Conservation (phyloP, 2,329 filamentous ascomycete species). For the Fusarium tjaetaba region DNA sequence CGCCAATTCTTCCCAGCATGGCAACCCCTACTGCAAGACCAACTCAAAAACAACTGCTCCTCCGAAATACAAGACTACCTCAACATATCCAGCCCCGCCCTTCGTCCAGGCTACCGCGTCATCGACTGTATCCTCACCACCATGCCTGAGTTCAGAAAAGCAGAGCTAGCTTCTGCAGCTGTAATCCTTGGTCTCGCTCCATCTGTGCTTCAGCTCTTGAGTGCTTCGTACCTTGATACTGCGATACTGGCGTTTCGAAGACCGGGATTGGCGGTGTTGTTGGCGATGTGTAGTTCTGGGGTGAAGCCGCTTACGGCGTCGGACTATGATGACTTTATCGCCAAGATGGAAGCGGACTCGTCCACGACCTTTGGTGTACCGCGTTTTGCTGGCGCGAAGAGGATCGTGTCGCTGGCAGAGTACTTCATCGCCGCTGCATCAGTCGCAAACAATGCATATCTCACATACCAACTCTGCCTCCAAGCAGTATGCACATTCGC, state of each 20-base stretch:
- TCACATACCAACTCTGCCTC: conserved; percentile 22
- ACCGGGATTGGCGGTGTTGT: conserved; percentile 29
- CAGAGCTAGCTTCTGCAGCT: conserved; percentile 34
- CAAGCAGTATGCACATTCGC: conserved; percentile 31
- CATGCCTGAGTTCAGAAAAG: conserved; percentile 38
- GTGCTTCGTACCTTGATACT: conserved; percentile 34
- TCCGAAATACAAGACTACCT: neutral
- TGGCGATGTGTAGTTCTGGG: conserved; percentile 28
- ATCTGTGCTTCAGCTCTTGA: conserved; percentile 25
- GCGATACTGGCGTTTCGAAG: conserved; percentile 30
- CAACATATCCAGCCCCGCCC: neutral
- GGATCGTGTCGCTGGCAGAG: neutral
- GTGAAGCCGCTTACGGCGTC: conserved; percentile 11
- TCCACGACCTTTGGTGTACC: neutral
- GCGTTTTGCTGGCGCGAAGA: neutral
- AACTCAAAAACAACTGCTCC: conserved; percentile 2
- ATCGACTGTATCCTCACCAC: conserved; percentile 33
- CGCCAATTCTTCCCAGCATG: conserved; percentile 36
- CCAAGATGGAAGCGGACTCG: neutral
- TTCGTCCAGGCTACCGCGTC: conserved; percentile 9
- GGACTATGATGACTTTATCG: conserved; percentile 11
- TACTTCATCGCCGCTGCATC: conserved; percentile 7
- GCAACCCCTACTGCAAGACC: neutral
- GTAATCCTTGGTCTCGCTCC: conserved; percentile 39
- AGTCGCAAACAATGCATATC: conserved; percentile 24